These are phyloP conservation scores for Anethum foeniculum DNA, from an alignment of 140 eudicot genomes.

Conservation along the genomic window DNA sequence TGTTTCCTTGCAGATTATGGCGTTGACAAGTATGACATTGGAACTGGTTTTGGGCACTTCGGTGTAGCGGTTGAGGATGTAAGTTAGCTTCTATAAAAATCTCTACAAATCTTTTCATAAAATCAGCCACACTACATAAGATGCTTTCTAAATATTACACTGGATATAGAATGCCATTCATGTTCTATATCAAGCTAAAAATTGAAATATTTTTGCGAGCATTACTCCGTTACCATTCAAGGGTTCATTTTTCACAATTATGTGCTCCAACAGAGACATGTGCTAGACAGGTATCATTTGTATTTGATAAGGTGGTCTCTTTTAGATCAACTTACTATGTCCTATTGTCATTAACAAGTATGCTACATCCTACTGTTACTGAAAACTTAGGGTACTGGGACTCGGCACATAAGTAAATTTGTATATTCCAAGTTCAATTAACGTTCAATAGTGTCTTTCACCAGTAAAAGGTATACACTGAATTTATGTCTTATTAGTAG, in stretches of 20 bases:
- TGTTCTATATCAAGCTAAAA: background rate
- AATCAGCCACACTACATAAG: background rate
- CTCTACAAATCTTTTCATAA: background rate
- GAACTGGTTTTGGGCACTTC: conserved; percentile 58
- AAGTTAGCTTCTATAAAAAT: conserved; percentile 16
- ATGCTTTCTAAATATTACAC: background rate
- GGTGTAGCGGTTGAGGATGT: conserved; percentile 57
- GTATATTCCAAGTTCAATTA: too few relatives aligned
- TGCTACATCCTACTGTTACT: too few relatives aligned
- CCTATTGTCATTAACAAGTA: background rate
- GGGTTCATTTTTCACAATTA: background rate
- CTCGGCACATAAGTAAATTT: too few relatives aligned
- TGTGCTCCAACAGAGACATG: background rate
- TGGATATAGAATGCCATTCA: too few relatives aligned
- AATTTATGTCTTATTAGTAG: too few relatives aligned
- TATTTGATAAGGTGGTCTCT: background rate
- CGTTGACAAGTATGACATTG: conserved; percentile 50
- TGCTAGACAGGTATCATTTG: background rate
- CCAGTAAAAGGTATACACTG: too few relatives aligned
- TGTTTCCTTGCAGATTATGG: conserved; percentile 40
- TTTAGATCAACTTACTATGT: background rate
- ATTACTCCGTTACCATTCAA: background rate
- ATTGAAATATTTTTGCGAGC: background rate
- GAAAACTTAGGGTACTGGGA: too few relatives aligned
- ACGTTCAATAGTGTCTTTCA: too few relatives aligned